These are phyloP conservation scores for Rhizophlyctis rosea DNA, from an alignment of 192 early-diverging fungal species.

Conservation along the genomic window DNA sequence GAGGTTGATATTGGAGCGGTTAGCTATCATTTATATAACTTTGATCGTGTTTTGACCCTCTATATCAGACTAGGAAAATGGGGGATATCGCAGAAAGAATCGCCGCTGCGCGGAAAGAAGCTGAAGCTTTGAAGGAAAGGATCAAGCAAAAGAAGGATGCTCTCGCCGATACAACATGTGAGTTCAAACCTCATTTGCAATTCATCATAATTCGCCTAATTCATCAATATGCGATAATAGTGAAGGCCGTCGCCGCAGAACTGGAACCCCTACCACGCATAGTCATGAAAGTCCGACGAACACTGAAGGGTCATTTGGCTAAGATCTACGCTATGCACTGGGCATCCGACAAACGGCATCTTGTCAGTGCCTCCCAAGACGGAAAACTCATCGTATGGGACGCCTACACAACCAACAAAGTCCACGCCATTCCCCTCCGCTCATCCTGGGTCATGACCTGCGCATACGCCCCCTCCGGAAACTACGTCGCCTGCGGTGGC, in stretches of 20 bases:
- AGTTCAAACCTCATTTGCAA: constrained; percentile 3
- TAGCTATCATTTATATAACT: too few species aligned
- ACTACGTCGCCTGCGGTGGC: constrained; percentile 98
- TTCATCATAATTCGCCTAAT: too few species aligned
- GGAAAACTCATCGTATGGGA: constrained; percentile 99
- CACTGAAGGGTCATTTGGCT: constrained; percentile 96
- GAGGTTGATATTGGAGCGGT: too few species aligned
- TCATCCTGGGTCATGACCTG: constrained; percentile 99
- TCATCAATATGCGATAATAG: constrained; percentile 49
- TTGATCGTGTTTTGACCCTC: too few species aligned
- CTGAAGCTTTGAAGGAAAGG: constrained; percentile 92
- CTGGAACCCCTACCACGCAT: constrained; percentile 85
- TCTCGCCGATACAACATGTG: constrained; percentile 94
- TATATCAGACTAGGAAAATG: too few species aligned
- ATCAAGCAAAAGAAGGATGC: constrained; percentile 93
- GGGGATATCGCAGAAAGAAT: constrained; percentile 89
- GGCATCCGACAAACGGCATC: constrained; percentile 94
- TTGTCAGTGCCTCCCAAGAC: constrained; percentile 98
- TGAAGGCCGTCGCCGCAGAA: constrained; percentile 79
- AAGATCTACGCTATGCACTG: constrained; percentile 99
- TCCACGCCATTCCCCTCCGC: constrained; percentile 95
- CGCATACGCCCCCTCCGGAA: constrained; percentile 96
- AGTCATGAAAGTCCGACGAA: constrained; percentile 93
- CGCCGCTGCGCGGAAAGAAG: constrained; percentile 85
- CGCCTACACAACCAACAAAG: constrained; percentile 97